phyloP scores from a whole-genome alignment of 148 eudicot species.

The Vaccinium corymbosum region DNA sequence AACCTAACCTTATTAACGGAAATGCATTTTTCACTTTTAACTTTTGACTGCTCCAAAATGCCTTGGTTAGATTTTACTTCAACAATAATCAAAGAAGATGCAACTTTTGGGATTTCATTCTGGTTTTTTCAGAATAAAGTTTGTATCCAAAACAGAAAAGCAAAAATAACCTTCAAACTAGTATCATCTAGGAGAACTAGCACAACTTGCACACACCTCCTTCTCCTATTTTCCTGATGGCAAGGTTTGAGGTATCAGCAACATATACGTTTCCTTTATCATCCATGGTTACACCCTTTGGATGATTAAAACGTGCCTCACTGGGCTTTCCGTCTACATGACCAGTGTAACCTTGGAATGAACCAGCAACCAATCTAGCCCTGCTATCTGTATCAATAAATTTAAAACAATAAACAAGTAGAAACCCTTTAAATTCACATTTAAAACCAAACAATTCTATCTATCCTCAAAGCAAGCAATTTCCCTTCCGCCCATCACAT shows the following conservation, averaged over 20 bases:
- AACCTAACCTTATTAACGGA: neutral
- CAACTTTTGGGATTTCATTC: conserved; percentile 8
- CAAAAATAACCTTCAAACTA: neutral
- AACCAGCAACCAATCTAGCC: conserved; percentile 93
- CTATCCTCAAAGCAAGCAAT: neutral
- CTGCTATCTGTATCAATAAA: conserved; percentile 70
- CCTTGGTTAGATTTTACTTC: neutral
- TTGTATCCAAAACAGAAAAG: neutral
- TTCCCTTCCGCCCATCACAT: neutral
- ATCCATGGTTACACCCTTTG: conserved; percentile 89
- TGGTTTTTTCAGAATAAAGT: neutral
- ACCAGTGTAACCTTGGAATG: conserved; percentile 96
- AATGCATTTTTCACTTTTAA: neutral
- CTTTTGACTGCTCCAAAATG: neutral
- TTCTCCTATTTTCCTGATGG: conserved; percentile 94
- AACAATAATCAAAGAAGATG: conserved; percentile 3
- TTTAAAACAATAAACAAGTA: neutral
- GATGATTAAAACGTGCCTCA: conserved; percentile 92
- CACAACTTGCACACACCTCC: conserved; percentile 43
- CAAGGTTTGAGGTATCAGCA: conserved; percentile 85
- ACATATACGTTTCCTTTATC: conserved; percentile 95
- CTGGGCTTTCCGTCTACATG: conserved; percentile 96
- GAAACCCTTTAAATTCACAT: neutral
- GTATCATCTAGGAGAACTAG: neutral
- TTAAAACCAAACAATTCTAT: neutral